A percentile compares a stretch with the other conserved stretches of the same genome.
Conservation (phyloP, 2,329 filamentous ascomycete species). For the Aspergillus uvarum region DNA sequence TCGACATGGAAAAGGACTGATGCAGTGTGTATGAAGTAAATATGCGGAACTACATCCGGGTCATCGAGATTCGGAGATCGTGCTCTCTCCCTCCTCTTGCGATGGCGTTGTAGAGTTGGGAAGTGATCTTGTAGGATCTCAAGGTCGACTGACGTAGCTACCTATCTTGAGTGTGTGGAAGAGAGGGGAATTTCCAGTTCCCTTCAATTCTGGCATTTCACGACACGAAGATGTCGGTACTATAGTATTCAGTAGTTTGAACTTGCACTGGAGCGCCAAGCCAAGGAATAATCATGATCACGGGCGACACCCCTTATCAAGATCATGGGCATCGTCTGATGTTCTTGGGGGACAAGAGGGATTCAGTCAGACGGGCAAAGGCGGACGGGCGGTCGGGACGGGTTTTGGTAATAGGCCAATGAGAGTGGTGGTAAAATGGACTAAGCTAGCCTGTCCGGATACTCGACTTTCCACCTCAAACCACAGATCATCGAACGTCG, state of each 20-base stretch:
- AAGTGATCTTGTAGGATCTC: not conserved
- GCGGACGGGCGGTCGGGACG: constrained; percentile 15
- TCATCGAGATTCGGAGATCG: not conserved
- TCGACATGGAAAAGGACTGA: constrained; percentile 17
- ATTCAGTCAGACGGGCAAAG: constrained; percentile 4
- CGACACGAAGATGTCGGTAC: too few relatives aligned
- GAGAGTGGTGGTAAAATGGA: constrained; percentile 33
- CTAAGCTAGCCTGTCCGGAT: constrained; percentile 36
- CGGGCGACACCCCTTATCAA: not conserved
- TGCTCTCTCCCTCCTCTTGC: not conserved
- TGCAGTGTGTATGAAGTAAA: constrained; percentile 24
- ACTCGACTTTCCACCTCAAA: constrained; percentile 43
- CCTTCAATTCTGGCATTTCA: not conserved
- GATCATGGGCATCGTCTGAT: constrained; percentile 16
- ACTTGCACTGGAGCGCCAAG: not conserved
- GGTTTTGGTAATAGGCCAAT: constrained; percentile 33
- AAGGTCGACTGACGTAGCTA: not conserved
- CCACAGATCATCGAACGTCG: constrained; percentile 33
- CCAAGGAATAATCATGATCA: not conserved
- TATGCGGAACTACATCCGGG: constrained; percentile 17
- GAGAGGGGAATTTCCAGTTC: not conserved
- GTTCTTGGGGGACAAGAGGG: constrained; percentile 14
- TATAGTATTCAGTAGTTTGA: not conserved
- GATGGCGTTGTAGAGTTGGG: not conserved
- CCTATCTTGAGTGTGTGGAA: not conserved